A percentile compares a stretch with the other conserved stretches of the same genome.
Conservation (phyloP, 805 yeast species). For the Hanseniaspora hatyaiensis region DNA sequence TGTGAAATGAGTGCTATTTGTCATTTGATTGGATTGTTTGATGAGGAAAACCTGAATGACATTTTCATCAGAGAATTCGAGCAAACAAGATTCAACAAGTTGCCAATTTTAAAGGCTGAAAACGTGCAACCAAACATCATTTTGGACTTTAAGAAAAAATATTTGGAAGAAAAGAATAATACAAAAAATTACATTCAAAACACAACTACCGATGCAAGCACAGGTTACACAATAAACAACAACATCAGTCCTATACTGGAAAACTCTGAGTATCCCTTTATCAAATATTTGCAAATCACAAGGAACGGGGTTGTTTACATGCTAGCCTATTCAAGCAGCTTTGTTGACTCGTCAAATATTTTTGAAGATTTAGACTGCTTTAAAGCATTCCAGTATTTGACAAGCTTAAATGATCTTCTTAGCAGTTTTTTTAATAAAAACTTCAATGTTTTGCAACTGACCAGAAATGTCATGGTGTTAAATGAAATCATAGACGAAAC, state of each 20-base stretch:
- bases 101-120: conserved; percentile 1
- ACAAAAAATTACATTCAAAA: conserved; percentile 1
- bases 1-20: conserved; percentile 15
- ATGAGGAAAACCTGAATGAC: background rate
- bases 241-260: conserved; percentile 2
- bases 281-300: conserved; percentile 7
- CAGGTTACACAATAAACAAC: background rate
- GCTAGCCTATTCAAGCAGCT: background rate
- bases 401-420: conserved; percentile 23
- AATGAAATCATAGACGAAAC: conserved; percentile 82
- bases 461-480: conserved; percentile 53
- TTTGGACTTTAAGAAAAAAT: conserved; percentile 4
- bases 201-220: background rate
- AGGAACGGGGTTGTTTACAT: conserved; percentile 8
- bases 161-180: background rate
- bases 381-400: conserved; percentile 20
- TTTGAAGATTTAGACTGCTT: conserved; percentile 11
- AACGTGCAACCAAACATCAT: background rate
- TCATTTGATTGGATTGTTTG: conserved; percentile 8
- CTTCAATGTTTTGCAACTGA: conserved; percentile 31
- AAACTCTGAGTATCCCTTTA: conserved; percentile 6
- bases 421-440: conserved; percentile 34
- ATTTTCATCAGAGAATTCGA: conserved; percentile 7
- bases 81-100: conserved; percentile 2
- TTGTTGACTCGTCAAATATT: background rate